These are phyloP conservation scores for Cyanodermella asteris DNA, from an alignment of 2,329 filamentous ascomycete genomes.

Conservation along the genomic window DNA sequence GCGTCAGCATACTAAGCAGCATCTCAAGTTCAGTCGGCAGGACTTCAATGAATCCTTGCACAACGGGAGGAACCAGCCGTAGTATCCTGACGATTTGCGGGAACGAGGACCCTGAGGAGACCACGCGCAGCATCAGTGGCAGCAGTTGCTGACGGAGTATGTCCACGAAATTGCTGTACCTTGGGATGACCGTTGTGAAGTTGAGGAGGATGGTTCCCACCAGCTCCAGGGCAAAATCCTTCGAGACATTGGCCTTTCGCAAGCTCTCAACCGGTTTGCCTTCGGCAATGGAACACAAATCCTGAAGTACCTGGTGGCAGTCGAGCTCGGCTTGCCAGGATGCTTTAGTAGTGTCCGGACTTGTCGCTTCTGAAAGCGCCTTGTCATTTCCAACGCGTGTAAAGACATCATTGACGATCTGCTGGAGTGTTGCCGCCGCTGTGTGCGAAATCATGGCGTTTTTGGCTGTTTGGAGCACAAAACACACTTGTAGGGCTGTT, in stretches of 20 bases:
- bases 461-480: constrained; percentile 74
- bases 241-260: constrained; percentile 52
- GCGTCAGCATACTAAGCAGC: constrained; percentile 58
- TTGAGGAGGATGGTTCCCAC: constrained; percentile 80
- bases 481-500: constrained; percentile 72
- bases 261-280: constrained; percentile 67
- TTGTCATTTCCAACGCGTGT: no score
- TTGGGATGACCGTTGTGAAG: constrained; percentile 40
- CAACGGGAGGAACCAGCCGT: constrained; percentile 60
- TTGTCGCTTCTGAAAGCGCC: no score
- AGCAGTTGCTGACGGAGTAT: constrained; percentile 58
- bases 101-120: constrained; percentile 62
- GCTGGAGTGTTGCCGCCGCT: constrained; percentile 85
- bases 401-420: constrained; percentile 78
- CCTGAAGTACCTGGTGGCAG: constrained; percentile 56
- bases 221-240: constrained; percentile 71
- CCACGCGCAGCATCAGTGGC: constrained; percentile 56
- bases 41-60: constrained; percentile 55
- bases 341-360: no score
- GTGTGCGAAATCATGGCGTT: constrained; percentile 88
- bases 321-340: constrained; percentile 62
- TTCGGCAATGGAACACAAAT: constrained; percentile 72
- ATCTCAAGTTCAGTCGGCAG: constrained; percentile 64
- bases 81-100: constrained; percentile 62
- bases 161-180: constrained; percentile 67